A percentile compares a stretch with the other conserved stretches of the same genome.
These are phyloP conservation scores for Pythium sukuiense DNA, from an alignment of 352 stramenopile genomes.

Conservation along the genomic window DNA sequence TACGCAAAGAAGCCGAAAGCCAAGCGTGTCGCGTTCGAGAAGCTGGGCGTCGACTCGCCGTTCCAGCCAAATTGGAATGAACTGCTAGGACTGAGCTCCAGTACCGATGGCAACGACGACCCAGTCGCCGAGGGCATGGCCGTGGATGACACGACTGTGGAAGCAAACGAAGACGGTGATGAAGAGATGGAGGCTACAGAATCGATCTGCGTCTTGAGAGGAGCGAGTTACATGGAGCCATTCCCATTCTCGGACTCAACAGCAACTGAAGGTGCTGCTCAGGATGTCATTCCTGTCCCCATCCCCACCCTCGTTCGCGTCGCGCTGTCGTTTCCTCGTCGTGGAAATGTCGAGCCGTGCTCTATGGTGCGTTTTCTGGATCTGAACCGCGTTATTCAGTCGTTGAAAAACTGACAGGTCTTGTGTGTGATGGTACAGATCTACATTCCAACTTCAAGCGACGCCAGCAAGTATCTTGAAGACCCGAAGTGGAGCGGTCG, in stretches of 20 bases:
- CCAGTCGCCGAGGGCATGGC: background rate
- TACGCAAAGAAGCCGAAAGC: constrained; percentile 60
- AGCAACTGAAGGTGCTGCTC: background rate
- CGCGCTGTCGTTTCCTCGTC: constrained; percentile 47
- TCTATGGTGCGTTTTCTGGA: constrained; percentile 48
- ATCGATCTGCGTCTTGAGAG: constrained; percentile 56
- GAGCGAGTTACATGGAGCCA: constrained; percentile 61
- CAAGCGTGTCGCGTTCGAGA: constrained; percentile 66
- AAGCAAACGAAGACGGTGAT: constrained; percentile 8
- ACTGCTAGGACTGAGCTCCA: constrained; percentile 33
- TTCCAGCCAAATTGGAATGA: constrained; percentile 63
- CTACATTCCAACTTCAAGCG: constrained; percentile 21
- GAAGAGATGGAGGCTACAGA: constrained; percentile 15
- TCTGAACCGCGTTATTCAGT: background rate
- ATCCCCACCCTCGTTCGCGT: constrained; percentile 76
- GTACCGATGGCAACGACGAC: background rate
- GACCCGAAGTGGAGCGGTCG: constrained; percentile 29
- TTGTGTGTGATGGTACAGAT: constrained; percentile 16
- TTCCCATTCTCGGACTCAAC: constrained; percentile 54
- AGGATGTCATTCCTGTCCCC: constrained; percentile 43
- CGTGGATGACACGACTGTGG: background rate
- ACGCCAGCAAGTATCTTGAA: constrained; percentile 10
- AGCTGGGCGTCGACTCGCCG: constrained; percentile 52
- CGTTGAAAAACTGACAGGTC: background rate
- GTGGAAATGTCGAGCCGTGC: constrained; percentile 55